Evolutionary conservation across 768 basidiomycete species (phyloP).

Genomic region (Heimioporus sp.): DNA sequence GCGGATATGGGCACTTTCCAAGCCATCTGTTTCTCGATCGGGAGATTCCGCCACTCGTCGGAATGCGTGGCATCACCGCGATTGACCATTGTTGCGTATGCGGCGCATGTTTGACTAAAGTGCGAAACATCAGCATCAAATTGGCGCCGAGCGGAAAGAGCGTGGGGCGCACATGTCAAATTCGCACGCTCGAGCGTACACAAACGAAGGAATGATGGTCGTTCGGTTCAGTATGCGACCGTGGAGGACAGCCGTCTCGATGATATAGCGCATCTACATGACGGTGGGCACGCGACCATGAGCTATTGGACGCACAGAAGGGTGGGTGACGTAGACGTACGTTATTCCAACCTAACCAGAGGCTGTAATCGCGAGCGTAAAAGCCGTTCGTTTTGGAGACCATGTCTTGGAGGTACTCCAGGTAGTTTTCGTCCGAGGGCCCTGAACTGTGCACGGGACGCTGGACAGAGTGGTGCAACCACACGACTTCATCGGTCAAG

Average conservation of each 20-base stretch:
- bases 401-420: constrained; percentile 33
- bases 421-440: constrained; percentile 18
- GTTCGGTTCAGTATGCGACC: constrained; percentile 42
- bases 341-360: constrained; percentile 52
- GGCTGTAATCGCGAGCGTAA: constrained; percentile 44
- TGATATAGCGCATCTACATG: constrained; percentile 46
- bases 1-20: constrained; percentile 34
- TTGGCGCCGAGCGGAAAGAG: constrained; percentile 15
- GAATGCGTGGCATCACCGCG: constrained; percentile 39
- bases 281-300: not conserved
- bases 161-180: constrained; percentile 24
- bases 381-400: constrained; percentile 42
- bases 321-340: constrained; percentile 26
- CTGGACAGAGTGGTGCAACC: constrained; percentile 7
- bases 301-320: too few species aligned
- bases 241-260: constrained; percentile 44
- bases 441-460: not conserved
- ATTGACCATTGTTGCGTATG: constrained; percentile 45
- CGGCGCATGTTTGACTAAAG: constrained; percentile 35
- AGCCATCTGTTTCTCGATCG: constrained; percentile 36
- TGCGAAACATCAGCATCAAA: constrained; percentile 9
- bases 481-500: constrained; percentile 11
- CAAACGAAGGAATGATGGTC: constrained; percentile 43
- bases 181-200: constrained; percentile 48
- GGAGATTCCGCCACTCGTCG: constrained; percentile 40